Percentiles rank a stretch among this genome's conserved stretches.
Evolutionary conservation across 1,284 basidiomycete species (phyloP).

Genomic region (Sutorius eximius): DNA sequence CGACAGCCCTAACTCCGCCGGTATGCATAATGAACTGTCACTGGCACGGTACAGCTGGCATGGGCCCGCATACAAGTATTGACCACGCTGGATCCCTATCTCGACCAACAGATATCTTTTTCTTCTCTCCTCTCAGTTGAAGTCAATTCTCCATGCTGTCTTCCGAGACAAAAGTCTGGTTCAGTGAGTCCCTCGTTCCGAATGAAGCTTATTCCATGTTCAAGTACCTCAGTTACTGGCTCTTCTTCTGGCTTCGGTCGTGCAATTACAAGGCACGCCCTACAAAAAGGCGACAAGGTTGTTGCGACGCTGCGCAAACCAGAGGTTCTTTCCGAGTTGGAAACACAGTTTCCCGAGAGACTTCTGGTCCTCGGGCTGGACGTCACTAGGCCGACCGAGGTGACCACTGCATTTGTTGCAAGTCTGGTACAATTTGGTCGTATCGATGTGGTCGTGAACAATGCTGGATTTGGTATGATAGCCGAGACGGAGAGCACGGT

Average conservation of each 20-base stretch:
- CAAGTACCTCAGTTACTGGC: conserved; percentile 22
- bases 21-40: not conserved
- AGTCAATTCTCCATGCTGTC: conserved; percentile 1
- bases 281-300: conserved; percentile 36
- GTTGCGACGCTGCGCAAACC: conserved; percentile 38
- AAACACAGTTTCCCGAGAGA: conserved; percentile 21
- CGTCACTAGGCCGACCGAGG: conserved; percentile 32
- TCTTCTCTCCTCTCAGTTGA: not conserved
- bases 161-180: conserved; percentile 23
- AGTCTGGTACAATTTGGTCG: conserved; percentile 37
- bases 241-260: conserved; percentile 27
- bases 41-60: not conserved
- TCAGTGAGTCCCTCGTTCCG: conserved; percentile 11
- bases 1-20: not conserved
- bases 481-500: conserved; percentile 16
- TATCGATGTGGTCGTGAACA: conserved; percentile 47
- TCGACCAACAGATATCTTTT: not conserved
- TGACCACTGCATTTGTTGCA: conserved; percentile 35
- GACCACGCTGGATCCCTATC: not conserved
- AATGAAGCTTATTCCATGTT: not conserved
- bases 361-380: conserved; percentile 42
- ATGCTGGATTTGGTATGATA: conserved; percentile 28
- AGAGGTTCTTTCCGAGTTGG: conserved; percentile 28
- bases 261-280: conserved; percentile 10
- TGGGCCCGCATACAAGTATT: not conserved